Evolutionary conservation across 129 eudicot genomes (phyloP), one percentile per base, ranked within the genome.

Genomic region (Erigeron canadensis): DNA sequence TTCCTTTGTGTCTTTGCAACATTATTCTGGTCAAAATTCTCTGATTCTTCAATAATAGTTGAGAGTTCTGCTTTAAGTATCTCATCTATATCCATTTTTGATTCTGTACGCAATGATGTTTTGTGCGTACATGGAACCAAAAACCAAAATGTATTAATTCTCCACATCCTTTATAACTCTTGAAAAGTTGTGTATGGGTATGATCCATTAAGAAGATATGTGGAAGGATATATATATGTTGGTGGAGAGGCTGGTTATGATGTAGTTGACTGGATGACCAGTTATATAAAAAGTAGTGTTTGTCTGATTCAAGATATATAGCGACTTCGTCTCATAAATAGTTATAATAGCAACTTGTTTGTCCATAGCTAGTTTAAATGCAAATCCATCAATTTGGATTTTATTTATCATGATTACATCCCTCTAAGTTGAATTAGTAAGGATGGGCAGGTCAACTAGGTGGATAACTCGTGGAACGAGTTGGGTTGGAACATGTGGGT

Each of bases 31-130:
- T 79, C 83, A 67, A 50, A 69, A 5, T 38, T 78, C 50, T 86
- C 89, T 1, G 86, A 77, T 48, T 86, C 90, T 74, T 80, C 83
- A 21, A 48, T 38, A 40, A 79, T 79, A 22, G 88, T 86, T 18
- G 63, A 82, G 13, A 89, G 93, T 57, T 86, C 86, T 61, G 70
- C 69, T 76, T 79, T 72, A 56, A 89, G 74, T 13, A 89, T 82
- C 42, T 82, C 85, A 6, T 82, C 88, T 4, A 84, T 78, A 15
- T 81, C 86, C 81, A 82, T 63, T 7, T 79, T 58, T 34, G 86
- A 76, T 54, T 89, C 88, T 5, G 60, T 64, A 21, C 69, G 84
- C 73, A 54, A 70, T 21, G 51, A 46, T 51, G 73, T 82, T 75
- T 38, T 77, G 37, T 75, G 77, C 15, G 64, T 57, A 21, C 83